These are phyloP conservation scores for Penicillium manginii DNA, from an alignment of 495 filamentous ascomycete species.

Conservation along the genomic window DNA sequence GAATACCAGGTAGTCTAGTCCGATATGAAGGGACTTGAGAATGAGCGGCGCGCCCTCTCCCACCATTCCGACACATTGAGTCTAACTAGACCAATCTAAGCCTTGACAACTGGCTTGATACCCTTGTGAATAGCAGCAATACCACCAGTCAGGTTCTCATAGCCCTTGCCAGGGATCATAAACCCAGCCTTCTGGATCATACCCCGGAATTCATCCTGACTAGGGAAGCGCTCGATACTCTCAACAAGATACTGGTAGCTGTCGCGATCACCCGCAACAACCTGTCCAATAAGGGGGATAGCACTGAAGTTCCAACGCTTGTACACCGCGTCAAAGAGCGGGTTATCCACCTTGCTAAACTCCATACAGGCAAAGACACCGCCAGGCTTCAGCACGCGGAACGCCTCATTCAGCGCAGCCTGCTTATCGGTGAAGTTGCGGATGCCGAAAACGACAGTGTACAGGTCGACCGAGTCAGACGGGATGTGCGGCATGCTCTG, in stretches of 20 bases:
- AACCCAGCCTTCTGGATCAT: conserved; percentile 94
- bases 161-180: conserved; percentile 76
- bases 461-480: conserved; percentile 74
- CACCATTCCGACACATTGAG: no score
- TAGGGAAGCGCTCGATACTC: conserved; percentile 93
- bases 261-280: conserved; percentile 91
- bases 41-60: no score
- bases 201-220: conserved; percentile 76
- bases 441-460: conserved; percentile 98
- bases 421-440: conserved; percentile 93
- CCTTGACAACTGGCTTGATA: conserved; percentile 71
- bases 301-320: conserved; percentile 94
- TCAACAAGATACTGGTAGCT: conserved; percentile 99
- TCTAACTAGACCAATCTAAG: conserved; percentile 2
- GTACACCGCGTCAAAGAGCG: conserved; percentile 81
- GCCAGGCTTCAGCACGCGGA: conserved; percentile 87
- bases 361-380: conserved; percentile 97
- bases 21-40: no score
- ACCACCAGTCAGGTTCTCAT: conserved; percentile 85
- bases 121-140: conserved; percentile 97
- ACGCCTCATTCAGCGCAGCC: conserved; percentile 76
- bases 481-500: conserved; percentile 71
- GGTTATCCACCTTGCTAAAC: conserved; percentile 80
- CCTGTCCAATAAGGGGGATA: conserved; percentile 92
- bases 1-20: no score